phyloP scores from a whole-genome alignment of 208 protist species.

The Giardia duodenalis region DNA sequence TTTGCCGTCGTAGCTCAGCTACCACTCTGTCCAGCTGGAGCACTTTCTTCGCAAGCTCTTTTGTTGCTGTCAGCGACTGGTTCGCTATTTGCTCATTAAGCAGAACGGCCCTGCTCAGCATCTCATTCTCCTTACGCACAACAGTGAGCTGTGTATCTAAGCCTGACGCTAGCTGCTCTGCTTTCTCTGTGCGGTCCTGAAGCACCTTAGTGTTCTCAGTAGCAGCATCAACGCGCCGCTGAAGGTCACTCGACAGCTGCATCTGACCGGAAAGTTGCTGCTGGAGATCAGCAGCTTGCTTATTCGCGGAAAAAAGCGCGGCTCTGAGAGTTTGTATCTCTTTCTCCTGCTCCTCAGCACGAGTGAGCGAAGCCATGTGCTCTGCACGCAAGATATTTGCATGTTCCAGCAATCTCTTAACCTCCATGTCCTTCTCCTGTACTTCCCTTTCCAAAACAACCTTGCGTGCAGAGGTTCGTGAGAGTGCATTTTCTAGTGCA shows the following conservation, averaged over 20 bases:
- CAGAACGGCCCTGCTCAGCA: background rate
- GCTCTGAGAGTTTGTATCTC: background rate
- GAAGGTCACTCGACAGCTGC: background rate
- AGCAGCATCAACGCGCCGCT: too few species aligned
- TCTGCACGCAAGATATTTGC: background rate
- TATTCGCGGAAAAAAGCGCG: background rate
- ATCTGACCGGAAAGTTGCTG: background rate
- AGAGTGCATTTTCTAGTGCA: background rate
- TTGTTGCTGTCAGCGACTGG: background rate
- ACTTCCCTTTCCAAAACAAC: background rate
- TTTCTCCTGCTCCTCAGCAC: background rate
- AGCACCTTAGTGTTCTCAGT: too few species aligned
- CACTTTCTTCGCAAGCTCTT: background rate
- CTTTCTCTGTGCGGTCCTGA: background rate
- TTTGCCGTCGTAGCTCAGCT: background rate
- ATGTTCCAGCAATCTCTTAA: background rate
- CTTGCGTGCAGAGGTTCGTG: background rate
- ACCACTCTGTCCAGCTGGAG: background rate
- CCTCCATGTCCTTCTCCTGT: background rate
- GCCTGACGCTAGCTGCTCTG: background rate
- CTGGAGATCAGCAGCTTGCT: background rate
- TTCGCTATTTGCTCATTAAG: background rate
- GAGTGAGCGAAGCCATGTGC: background rate
- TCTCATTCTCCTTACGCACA: background rate
- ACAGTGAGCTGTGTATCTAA: background rate